These are phyloP conservation scores for Trichodelitschia bisporula DNA, from an alignment of 495 filamentous ascomycete genomes.

Conservation along the genomic window DNA sequence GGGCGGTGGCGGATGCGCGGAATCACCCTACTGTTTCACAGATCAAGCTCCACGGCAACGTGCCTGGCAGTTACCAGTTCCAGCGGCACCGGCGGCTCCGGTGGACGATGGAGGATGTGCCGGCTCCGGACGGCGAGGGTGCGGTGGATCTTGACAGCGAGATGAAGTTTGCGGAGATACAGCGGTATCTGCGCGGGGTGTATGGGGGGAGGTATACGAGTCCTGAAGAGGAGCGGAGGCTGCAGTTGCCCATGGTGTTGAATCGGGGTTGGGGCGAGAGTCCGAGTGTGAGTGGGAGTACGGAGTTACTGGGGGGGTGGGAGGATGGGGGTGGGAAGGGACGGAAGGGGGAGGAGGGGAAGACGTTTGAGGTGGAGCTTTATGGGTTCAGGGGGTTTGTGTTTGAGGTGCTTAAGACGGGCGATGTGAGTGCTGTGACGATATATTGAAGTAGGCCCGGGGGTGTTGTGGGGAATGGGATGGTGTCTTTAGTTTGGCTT, in stretches of 20 bases:
- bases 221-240: constrained; percentile 31
- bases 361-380: constrained; percentile 36
- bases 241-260: constrained; percentile 61
- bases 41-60: constrained; percentile 72
- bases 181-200: constrained; percentile 35
- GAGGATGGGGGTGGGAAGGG: constrained; percentile 52
- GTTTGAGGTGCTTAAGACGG: constrained; percentile 91
- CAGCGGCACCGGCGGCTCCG: constrained; percentile 77
- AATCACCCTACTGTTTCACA: constrained; percentile 59
- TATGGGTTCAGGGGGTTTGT: constrained; percentile 85
- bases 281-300: constrained; percentile 74
- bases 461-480: too few relatives aligned
- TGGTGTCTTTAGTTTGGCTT: too few relatives aligned
- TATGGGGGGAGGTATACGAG: constrained; percentile 44
- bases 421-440: constrained; percentile 69
- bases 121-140: constrained; percentile 5
- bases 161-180: constrained; percentile 45
- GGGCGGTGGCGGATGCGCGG: constrained; percentile 3
- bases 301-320: constrained; percentile 76
- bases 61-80: constrained; percentile 89
- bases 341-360: background rate
- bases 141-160: constrained; percentile 51
- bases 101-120: constrained; percentile 47
- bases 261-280: constrained; percentile 82
- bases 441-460: constrained; percentile 32